Evolutionary conservation across 139 green algal species (phyloP), one percentile per base, ranked within the genome.

Genomic region (Picochlorum sp.): DNA sequence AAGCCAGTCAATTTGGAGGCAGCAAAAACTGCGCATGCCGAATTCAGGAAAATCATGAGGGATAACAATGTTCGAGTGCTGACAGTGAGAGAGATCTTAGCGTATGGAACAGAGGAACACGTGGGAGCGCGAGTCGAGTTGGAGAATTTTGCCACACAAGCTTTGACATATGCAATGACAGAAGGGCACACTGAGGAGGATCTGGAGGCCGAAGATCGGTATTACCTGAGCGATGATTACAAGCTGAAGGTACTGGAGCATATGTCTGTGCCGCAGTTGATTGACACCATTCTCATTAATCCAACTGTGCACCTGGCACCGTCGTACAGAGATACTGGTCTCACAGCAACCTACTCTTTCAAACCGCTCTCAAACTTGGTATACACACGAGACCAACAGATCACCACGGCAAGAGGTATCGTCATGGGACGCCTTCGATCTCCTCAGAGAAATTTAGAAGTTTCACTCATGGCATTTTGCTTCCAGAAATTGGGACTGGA

Each of bases 381-480:
- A 30, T 97, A 95, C 81, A 96, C 89, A 20, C 80, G 91, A 21
- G 91, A 97, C 78, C 90, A 97, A 79, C 80, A 89, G 71, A 88
- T 97, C 67, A 95, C 88, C 10, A 96, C 87, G 1, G 81, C 70
- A 80, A 84, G 80, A 57, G 91, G 90, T 68, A 86, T 96, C 34
- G 84, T 97, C 1, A 95, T 96, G 86, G 91, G 83, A 1, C 71
- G 81, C 9, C 72, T 97, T 72, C 79, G 90, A 45, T 86, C 75
- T 6, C 54, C 64, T 10, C 90, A 96, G 78, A 76, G 90, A 14
- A 83, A 90, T 61, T 69, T 84, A 28, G 90, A 96, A 72, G 86
- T 95, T 23, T 70, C 86, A 34, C 76, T 97, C 45, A 95, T 97
- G 88, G 56, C 67, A 44, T 96, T 90, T 74, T 94, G 85, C 78